These are phyloP conservation scores for Leishmania mexicana DNA, from an alignment of 208 protist species.

Conservation along the genomic window DNA sequence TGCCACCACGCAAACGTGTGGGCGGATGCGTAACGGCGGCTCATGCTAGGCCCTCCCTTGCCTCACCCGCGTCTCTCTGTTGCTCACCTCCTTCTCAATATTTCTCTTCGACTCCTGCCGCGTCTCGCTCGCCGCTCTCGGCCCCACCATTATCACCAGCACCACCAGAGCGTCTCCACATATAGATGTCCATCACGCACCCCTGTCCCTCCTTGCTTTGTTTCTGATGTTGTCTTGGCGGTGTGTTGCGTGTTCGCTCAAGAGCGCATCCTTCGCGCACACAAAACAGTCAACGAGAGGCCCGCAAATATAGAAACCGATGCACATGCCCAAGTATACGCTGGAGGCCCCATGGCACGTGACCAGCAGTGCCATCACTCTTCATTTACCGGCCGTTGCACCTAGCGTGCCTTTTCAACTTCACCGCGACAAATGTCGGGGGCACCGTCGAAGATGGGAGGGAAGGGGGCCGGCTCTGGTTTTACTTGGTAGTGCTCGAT, in stretches of 20 bases:
- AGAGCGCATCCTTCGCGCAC: too few relatives aligned
- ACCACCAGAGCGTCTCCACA: background rate
- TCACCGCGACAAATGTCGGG: background rate
- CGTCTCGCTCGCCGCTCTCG: background rate
- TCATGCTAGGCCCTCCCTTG: background rate
- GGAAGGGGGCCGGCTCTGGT: conserved; percentile 21
- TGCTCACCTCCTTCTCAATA: background rate
- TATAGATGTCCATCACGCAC: background rate
- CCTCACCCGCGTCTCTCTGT: background rate
- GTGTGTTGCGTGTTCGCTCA: too few relatives aligned
- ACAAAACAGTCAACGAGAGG: too few relatives aligned
- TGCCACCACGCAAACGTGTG: background rate
- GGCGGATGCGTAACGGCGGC: background rate
- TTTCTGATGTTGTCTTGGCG: too few relatives aligned
- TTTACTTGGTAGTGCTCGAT: conserved; percentile 66
- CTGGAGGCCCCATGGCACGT: background rate
- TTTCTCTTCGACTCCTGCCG: background rate
- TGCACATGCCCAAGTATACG: background rate
- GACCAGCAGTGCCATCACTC: background rate
- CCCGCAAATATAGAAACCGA: background rate
- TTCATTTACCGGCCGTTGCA: background rate
- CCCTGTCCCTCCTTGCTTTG: too few relatives aligned
- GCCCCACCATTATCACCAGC: background rate
- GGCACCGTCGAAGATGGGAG: background rate
- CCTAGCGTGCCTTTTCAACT: too few relatives aligned